A percentile compares a stretch with the other conserved stretches of the same genome.
Conservation (phyloP, 2,329 filamentous ascomycete species). For the Bisporella sp. region DNA sequence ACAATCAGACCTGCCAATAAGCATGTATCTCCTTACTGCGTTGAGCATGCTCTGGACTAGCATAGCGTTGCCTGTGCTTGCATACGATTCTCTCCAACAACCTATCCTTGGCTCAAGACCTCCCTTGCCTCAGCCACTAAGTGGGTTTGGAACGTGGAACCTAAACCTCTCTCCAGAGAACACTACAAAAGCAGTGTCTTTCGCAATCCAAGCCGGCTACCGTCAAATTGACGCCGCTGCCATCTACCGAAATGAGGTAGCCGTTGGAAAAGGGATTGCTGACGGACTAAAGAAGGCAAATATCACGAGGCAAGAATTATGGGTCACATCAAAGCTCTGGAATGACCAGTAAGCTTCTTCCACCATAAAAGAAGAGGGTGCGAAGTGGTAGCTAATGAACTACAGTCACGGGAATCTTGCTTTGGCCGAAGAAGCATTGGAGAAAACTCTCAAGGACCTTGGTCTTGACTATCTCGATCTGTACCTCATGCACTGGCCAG, state of each 20-base stretch:
- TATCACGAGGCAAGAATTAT: slow-evolving; percentile 14
- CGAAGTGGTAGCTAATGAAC: too few species aligned
- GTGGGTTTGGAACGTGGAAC: slow-evolving; percentile 8
- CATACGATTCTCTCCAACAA: not conserved
- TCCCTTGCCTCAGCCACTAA: slow-evolving; percentile 1
- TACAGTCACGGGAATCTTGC: slow-evolving; percentile 48
- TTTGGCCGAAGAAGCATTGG: slow-evolving; percentile 52
- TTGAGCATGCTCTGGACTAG: not conserved
- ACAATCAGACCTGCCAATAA: too few species aligned
- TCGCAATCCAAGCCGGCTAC: slow-evolving; percentile 16
- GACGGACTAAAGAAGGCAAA: slow-evolving; percentile 10
- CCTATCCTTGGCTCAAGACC: not conserved
- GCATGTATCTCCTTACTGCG: too few species aligned
- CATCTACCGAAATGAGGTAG: slow-evolving; percentile 12
- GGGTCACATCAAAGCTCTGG: slow-evolving; percentile 19
- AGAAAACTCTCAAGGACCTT: slow-evolving; percentile 50
- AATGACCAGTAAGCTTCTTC: slow-evolving; percentile 10
- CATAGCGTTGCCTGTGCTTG: not conserved
- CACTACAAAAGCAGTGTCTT: slow-evolving; percentile 7
- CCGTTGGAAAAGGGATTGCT: slow-evolving; percentile 14
- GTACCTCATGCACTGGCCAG: slow-evolving; percentile 68
- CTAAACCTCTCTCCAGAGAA: slow-evolving; percentile 1
- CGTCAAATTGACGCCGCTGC: slow-evolving; percentile 18
- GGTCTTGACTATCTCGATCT: slow-evolving; percentile 59
- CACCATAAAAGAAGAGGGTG: too few species aligned